phyloP scores from a whole-genome alignment of 768 basidiomycete species.

The Tricholoma hemisulphureum region DNA sequence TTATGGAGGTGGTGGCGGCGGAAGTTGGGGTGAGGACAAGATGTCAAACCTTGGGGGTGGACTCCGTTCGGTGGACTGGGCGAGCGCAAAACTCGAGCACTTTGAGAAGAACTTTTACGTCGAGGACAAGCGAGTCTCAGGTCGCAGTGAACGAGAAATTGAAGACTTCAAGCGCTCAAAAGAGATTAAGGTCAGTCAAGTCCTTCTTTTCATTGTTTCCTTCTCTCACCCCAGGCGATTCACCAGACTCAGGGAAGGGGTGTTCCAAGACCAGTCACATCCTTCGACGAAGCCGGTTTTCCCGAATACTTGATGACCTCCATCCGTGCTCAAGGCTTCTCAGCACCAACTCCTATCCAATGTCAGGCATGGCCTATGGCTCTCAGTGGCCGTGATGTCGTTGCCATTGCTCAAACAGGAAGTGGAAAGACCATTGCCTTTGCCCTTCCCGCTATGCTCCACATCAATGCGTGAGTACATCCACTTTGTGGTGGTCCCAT shows the following conservation, averaged over 20 bases:
- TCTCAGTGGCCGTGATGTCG: conserved; percentile 86
- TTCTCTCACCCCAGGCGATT: conserved; percentile 3
- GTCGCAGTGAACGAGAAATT: conserved; percentile 79
- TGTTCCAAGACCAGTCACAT: conserved; percentile 85
- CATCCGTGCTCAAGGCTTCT: conserved; percentile 92
- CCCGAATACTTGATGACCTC: conserved; percentile 95
- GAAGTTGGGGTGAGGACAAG: conserved; percentile 60
- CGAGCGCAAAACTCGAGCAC: conserved; percentile 62
- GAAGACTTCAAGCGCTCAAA: conserved; percentile 81
- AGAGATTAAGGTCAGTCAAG: conserved; percentile 74
- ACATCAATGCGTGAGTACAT: conserved; percentile 91
- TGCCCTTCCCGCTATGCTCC: conserved; percentile 97
- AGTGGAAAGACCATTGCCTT: conserved; percentile 99
- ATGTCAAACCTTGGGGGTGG: conserved; percentile 83
- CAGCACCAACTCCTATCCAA: conserved; percentile 90
- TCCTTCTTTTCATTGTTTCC: neutral
- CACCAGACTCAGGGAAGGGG: conserved; percentile 79
- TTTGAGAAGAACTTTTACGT: conserved; percentile 99
- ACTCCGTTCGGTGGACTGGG: conserved; percentile 86
- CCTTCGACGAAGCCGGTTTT: conserved; percentile 94
- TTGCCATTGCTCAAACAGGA: conserved; percentile 97
- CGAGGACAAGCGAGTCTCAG: conserved; percentile 82
- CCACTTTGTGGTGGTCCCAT: neutral
- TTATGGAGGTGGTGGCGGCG: conserved; percentile 51
- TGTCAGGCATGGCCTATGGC: conserved; percentile 99